These are phyloP conservation scores for Trichoderma polysporum DNA, from an alignment of 2,329 filamentous ascomycete species.

Conservation along the genomic window DNA sequence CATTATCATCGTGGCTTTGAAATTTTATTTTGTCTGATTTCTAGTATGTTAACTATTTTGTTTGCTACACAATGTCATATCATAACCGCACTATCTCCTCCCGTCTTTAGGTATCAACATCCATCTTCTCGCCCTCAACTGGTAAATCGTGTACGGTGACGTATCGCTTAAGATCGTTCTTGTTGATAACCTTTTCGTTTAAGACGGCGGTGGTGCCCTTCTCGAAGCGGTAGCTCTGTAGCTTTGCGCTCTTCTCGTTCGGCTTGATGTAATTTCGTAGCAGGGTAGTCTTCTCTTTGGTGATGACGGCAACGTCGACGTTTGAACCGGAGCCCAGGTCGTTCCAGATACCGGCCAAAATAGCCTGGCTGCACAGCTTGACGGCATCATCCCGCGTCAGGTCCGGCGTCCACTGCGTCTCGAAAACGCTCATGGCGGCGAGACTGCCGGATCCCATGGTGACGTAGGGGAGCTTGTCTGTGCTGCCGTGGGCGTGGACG, in stretches of 20 bases:
- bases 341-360: constrained; percentile 97
- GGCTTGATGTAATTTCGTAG: constrained; percentile 91
- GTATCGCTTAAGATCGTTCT: constrained; percentile 91
- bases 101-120: constrained; percentile 58
- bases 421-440: constrained; percentile 97
- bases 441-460: constrained; percentile 97
- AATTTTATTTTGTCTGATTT: constrained; percentile 6
- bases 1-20: constrained; percentile 2
- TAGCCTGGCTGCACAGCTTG: constrained; percentile 78
- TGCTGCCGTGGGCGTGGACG: constrained; percentile 96
- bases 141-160: constrained; percentile 86
- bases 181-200: constrained; percentile 94
- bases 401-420: constrained; percentile 86
- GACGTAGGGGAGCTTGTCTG: constrained; percentile 98
- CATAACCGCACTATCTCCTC: background rate
- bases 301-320: constrained; percentile 95
- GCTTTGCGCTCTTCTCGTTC: constrained; percentile 87
- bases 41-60: constrained; percentile 14
- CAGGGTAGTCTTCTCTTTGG: constrained; percentile 89
- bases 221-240: constrained; percentile 87
- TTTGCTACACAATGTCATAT: background rate
- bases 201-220: constrained; percentile 93
- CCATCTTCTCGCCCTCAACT: constrained; percentile 68
- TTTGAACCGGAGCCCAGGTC: constrained; percentile 96
- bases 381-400: constrained; percentile 80